Evolutionary conservation across 73 alveolate species (phyloP).

Genomic region (Blepharisma stoltei): DNA sequence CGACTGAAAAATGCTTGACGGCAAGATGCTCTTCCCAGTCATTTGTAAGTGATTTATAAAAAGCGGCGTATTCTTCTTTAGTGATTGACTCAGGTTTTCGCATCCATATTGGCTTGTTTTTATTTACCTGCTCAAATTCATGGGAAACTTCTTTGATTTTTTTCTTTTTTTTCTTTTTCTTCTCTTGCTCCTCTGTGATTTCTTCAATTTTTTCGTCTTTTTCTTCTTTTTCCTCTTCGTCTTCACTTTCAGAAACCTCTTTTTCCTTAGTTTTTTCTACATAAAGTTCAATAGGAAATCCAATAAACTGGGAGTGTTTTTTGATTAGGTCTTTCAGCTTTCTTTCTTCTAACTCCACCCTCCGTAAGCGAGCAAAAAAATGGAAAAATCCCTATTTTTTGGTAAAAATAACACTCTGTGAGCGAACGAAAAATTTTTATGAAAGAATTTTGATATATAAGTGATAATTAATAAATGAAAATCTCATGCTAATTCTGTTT

Average conservation of each 20-base stretch:
- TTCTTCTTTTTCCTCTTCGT: slow-evolving; percentile 92
- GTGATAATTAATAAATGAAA: no score
- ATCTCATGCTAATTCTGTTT: no score
- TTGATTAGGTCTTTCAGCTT: slow-evolving; percentile 95
- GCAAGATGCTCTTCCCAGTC: slow-evolving; percentile 99
- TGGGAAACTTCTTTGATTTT: slow-evolving; percentile 98
- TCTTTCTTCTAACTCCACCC: slow-evolving; percentile 97
- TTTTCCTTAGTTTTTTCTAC: slow-evolving; percentile 95
- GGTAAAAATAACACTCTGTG: no score
- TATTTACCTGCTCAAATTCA: slow-evolving; percentile 97
- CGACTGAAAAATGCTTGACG: slow-evolving; percentile 99
- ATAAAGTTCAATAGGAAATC: slow-evolving; percentile 97
- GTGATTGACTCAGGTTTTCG: slow-evolving; percentile 96
- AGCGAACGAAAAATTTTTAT: no score
- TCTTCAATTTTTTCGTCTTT: slow-evolving; percentile 71
- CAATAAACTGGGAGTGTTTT: slow-evolving; percentile 98
- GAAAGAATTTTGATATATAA: no score
- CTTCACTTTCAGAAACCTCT: slow-evolving; percentile 97
- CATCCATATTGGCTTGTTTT: slow-evolving; percentile 99
- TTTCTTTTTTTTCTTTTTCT: slow-evolving; percentile 91
- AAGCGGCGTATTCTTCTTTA: slow-evolving; percentile 98
- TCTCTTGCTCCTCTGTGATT: slow-evolving; percentile 78
- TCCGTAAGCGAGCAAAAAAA: slow-evolving; percentile 10
- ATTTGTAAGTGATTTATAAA: slow-evolving; percentile 96
- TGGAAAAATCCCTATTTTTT: no score